These are phyloP conservation scores for Cnidoscolus chayamansa DNA, from an alignment of 441 rosid species.

Conservation along the genomic window DNA sequence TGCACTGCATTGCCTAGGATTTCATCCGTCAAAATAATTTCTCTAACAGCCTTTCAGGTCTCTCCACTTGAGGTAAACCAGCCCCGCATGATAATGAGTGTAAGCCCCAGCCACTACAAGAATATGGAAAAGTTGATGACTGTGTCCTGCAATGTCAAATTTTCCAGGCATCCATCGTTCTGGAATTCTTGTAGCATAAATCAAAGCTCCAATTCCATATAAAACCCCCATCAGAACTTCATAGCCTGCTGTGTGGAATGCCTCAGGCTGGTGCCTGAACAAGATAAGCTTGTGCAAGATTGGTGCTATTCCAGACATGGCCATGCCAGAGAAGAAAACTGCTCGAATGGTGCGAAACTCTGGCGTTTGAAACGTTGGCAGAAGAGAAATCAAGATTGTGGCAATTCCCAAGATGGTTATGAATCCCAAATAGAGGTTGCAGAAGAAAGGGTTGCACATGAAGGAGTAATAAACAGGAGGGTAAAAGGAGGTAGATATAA, in stretches of 20 bases:
- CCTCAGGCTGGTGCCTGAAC: slow-evolving; percentile 83
- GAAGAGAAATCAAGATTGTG: slow-evolving; percentile 60
- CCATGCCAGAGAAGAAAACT: slow-evolving; percentile 81
- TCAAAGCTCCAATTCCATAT: slow-evolving; percentile 68
- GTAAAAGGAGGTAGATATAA: slow-evolving; percentile 80
- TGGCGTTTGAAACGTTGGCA: slow-evolving; percentile 76
- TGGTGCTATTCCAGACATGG: slow-evolving; percentile 68
- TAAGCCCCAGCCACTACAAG: slow-evolving; percentile 73
- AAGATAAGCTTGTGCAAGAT: slow-evolving; percentile 72
- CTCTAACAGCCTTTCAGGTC: slow-evolving; percentile 58
- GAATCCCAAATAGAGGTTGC: slow-evolving; percentile 76
- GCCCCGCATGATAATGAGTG: slow-evolving; percentile 64
- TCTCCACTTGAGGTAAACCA: slow-evolving; percentile 70
- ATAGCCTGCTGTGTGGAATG: slow-evolving; percentile 75
- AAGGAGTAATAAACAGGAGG: slow-evolving; percentile 90
- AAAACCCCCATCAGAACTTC: slow-evolving; percentile 76
- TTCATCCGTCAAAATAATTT: background rate
- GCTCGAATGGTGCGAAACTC: slow-evolving; percentile 66
- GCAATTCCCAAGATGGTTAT: slow-evolving; percentile 70
- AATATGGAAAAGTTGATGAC: slow-evolving; percentile 84
- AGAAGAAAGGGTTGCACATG: slow-evolving; percentile 85
- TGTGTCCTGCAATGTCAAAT: slow-evolving; percentile 87
- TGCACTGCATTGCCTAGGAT: background rate
- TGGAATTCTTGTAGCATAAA: slow-evolving; percentile 82
- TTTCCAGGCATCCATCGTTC: slow-evolving; percentile 94